These are phyloP conservation scores for Cokeromyces recurvatus DNA, from an alignment of 371 early-diverging fungal genomes.

Conservation along the genomic window DNA sequence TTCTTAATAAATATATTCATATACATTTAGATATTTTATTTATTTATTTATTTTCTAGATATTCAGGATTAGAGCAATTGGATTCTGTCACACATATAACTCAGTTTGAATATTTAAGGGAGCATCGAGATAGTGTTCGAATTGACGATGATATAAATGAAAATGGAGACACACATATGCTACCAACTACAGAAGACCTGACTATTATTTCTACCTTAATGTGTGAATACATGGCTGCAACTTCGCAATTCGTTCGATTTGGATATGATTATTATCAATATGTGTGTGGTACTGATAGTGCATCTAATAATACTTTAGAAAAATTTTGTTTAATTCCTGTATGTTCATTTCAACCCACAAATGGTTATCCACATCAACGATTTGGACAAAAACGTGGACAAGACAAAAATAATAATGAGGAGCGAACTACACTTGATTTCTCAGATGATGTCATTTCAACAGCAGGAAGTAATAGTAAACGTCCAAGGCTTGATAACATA, in stretches of 20 bases:
- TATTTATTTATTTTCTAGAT: slow-evolving; percentile 4
- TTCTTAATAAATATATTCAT: neutral
- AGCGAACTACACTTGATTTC: slow-evolving; percentile 6
- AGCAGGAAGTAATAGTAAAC: slow-evolving; percentile 8
- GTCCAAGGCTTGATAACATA: neutral
- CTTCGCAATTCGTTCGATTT: slow-evolving; percentile 36
- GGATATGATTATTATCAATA: slow-evolving; percentile 38
- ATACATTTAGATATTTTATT: no score
- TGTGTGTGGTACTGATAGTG: slow-evolving; percentile 30
- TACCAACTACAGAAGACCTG: slow-evolving; percentile 6
- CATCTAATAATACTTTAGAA: slow-evolving; percentile 10
- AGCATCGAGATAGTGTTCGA: slow-evolving; percentile 27
- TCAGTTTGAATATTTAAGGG: slow-evolving; percentile 35
- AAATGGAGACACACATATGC: neutral
- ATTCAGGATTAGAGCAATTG: slow-evolving; percentile 24
- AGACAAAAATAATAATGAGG: neutral
- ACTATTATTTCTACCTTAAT: slow-evolving; percentile 25
- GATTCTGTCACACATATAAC: slow-evolving; percentile 26
- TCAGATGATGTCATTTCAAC: slow-evolving; percentile 2
- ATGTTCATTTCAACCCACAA: slow-evolving; percentile 32
- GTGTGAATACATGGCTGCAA: slow-evolving; percentile 40
- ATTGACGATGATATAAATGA: slow-evolving; percentile 19
- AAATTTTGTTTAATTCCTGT: slow-evolving; percentile 42
- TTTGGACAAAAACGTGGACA: neutral
- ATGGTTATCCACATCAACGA: neutral